Conservation (phyloP, 495 filamentous ascomycete genomes). For the Penicillium antarcticum region DNA sequence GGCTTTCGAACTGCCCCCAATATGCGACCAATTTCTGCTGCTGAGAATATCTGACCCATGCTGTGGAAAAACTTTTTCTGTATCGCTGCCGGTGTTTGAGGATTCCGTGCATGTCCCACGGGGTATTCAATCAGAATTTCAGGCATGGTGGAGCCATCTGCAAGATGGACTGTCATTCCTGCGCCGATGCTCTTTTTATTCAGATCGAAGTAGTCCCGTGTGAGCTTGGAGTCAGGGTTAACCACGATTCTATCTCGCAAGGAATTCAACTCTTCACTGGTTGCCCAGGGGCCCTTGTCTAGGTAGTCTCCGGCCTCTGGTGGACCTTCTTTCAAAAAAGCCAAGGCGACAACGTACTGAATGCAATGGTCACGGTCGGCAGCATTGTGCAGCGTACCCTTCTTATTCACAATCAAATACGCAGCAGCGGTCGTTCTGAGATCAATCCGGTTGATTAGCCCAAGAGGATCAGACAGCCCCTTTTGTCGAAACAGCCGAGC, state of each 20-base stretch:
- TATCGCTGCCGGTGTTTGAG: slow-evolving; percentile 74
- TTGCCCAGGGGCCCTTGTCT: slow-evolving; percentile 34
- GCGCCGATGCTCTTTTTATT: slow-evolving; percentile 23
- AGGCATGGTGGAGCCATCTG: slow-evolving; percentile 46
- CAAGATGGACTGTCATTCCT: slow-evolving; percentile 22
- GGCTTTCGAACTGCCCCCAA: slow-evolving; percentile 55
- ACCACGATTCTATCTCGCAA: slow-evolving; percentile 31
- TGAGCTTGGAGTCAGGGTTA: slow-evolving; percentile 26
- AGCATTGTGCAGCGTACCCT: slow-evolving; percentile 30
- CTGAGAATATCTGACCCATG: slow-evolving; percentile 61
- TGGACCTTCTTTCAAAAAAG: slow-evolving; percentile 31
- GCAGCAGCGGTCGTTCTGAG: slow-evolving; percentile 36
- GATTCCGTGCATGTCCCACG: slow-evolving; percentile 69
- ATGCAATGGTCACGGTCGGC: slow-evolving; percentile 49
- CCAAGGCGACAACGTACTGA: slow-evolving; percentile 39
- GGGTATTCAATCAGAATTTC: slow-evolving; percentile 85
- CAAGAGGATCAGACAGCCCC: slow-evolving; percentile 5
- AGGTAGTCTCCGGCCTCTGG: slow-evolving; percentile 33
- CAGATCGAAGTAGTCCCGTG: slow-evolving; percentile 32
- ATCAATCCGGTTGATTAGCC: slow-evolving; percentile 25
- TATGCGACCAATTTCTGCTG: slow-evolving; percentile 61
- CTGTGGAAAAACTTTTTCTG: slow-evolving; percentile 76
- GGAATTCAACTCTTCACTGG: slow-evolving; percentile 14
- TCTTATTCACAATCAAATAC: slow-evolving; percentile 40
- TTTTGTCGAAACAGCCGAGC: slow-evolving; percentile 2